These are phyloP conservation scores for Phytophthora uliginosa DNA, from an alignment of 352 stramenopile genomes.

Conservation along the genomic window DNA sequence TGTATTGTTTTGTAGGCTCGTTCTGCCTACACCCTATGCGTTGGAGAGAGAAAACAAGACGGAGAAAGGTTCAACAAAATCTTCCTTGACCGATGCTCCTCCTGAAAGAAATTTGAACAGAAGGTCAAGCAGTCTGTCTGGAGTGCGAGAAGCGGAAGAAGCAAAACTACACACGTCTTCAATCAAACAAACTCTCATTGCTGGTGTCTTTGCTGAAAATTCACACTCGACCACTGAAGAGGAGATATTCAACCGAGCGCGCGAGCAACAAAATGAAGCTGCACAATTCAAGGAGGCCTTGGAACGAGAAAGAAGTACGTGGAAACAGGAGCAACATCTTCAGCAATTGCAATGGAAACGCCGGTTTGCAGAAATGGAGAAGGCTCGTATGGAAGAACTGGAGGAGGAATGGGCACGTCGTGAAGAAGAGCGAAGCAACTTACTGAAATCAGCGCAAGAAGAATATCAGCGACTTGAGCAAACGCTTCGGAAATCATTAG, in stretches of 20 bases:
- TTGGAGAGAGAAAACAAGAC: constrained; percentile 17
- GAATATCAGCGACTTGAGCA: constrained; percentile 83
- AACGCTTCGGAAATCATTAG: constrained; percentile 61
- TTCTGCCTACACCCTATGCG: constrained; percentile 1
- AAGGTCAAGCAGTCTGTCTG: constrained; percentile 13
- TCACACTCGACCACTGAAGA: constrained; percentile 8
- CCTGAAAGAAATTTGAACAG: background rate
- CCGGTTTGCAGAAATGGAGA: constrained; percentile 63
- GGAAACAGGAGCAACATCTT: constrained; percentile 59
- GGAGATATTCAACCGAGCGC: background rate
- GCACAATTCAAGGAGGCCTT: constrained; percentile 44
- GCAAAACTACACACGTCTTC: background rate
- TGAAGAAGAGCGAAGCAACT: constrained; percentile 74
- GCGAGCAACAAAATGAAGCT: constrained; percentile 30
- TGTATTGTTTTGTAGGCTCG: constrained; percentile 14
- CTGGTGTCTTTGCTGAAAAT: background rate
- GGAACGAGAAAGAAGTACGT: constrained; percentile 45
- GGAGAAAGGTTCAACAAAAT: background rate
- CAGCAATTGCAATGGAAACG: constrained; percentile 68
- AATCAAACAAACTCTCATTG: constrained; percentile 3
- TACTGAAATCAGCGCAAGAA: constrained; percentile 59
- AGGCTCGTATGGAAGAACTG: constrained; percentile 76
- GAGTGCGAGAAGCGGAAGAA: constrained; percentile 30
- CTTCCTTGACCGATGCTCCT: background rate
- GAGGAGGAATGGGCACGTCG: constrained; percentile 83